These are phyloP conservation scores for Cerrena zonata DNA, from an alignment of 1,284 basidiomycete genomes.

Conservation along the genomic window DNA sequence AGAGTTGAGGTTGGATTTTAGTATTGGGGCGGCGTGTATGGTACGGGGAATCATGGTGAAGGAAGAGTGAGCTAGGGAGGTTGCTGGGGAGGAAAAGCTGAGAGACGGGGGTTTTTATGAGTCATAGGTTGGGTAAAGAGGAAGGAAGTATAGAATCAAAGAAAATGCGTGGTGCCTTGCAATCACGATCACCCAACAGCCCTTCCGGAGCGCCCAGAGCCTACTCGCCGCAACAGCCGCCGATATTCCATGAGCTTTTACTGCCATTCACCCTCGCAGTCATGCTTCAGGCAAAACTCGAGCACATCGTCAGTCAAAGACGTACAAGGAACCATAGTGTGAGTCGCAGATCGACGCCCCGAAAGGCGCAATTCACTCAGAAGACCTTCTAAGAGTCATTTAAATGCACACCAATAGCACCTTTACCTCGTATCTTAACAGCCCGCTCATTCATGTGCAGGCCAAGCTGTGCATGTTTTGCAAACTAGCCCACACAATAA, in stretches of 20 bases:
- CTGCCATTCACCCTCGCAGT: conserved; percentile 1
- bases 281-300: neutral
- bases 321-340: too few species aligned
- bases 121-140: conserved; percentile 14
- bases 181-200: conserved; percentile 1
- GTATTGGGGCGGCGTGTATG: conserved; percentile 10
- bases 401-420: too few species aligned
- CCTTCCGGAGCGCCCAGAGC: conserved; percentile 3
- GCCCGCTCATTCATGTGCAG: too few species aligned
- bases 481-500: too few species aligned
- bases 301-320: too few species aligned
- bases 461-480: too few species aligned
- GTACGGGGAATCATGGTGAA: conserved; percentile 6
- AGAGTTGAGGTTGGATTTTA: conserved; percentile 12
- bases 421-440: too few species aligned
- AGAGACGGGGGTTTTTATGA: conserved; percentile 12
- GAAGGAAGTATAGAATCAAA: conserved; percentile 8
- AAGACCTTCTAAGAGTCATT: too few species aligned
- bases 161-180: conserved; percentile 6
- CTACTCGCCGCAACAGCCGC: neutral
- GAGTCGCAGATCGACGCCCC: too few species aligned
- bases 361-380: too few species aligned
- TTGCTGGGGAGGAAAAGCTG: neutral
- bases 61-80: conserved; percentile 5
- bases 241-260: neutral